Conservation (phyloP, 1,139 yeast genomes). For the Suhomyces wounanorum region DNA sequence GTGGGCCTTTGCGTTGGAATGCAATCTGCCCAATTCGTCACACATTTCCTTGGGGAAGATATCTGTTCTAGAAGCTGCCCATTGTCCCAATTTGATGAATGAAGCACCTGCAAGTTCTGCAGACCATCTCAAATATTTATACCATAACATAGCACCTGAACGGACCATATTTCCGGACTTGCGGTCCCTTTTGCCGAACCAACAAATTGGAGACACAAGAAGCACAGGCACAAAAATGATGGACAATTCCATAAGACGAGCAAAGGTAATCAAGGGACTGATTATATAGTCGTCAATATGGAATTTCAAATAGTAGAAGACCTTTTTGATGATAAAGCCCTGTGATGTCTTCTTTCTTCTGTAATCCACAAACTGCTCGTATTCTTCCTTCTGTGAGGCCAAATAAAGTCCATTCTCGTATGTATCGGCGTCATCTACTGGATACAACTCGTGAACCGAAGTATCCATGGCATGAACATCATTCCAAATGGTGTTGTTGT, state of each 20-base stretch:
- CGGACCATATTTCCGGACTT: slow-evolving; percentile 40
- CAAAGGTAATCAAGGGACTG: slow-evolving; percentile 70
- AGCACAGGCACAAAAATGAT: slow-evolving; percentile 71
- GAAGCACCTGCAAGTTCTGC: slow-evolving; percentile 92
- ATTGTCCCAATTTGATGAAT: slow-evolving; percentile 92
- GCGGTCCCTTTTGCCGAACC: slow-evolving; percentile 53
- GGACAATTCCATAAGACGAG: slow-evolving; percentile 70
- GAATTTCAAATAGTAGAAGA: slow-evolving; percentile 41
- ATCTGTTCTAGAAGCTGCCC: slow-evolving; percentile 99
- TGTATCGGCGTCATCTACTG: slow-evolving; percentile 57
- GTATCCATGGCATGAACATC: slow-evolving; percentile 39
- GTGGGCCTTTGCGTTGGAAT: slow-evolving; percentile 82
- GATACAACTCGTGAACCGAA: slow-evolving; percentile 39
- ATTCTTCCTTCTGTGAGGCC: slow-evolving; percentile 60
- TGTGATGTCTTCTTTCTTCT: slow-evolving; percentile 27
- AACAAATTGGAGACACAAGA: slow-evolving; percentile 62
- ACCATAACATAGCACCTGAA: slow-evolving; percentile 75
- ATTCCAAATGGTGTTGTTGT: slow-evolving; percentile 19
- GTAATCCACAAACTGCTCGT: slow-evolving; percentile 27
- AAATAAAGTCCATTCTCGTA: slow-evolving; percentile 66
- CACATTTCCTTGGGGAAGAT: slow-evolving; percentile 83
- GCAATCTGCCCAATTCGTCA: slow-evolving; percentile 71
- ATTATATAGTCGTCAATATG: slow-evolving; percentile 52
- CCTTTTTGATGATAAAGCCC: slow-evolving; percentile 28
- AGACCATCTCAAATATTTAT: slow-evolving; percentile 58